Evolutionary conservation across 345 rosid species (phyloP).

Genomic region (Microthlaspi erraticum): DNA sequence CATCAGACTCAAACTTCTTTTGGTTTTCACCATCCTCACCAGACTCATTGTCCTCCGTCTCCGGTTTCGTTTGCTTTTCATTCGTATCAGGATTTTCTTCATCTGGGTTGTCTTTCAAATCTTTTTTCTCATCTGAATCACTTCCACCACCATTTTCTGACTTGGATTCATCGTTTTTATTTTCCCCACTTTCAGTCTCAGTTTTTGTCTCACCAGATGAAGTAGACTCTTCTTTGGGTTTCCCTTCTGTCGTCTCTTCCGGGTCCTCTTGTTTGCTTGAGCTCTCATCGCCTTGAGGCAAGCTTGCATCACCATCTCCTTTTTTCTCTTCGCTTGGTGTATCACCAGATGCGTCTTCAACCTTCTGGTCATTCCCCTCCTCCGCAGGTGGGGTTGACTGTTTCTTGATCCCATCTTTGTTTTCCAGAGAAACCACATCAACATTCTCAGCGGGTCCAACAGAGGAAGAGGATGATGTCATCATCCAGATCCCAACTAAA

Average conservation of each 20-base stretch:
- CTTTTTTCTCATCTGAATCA: slow-evolving; percentile 51
- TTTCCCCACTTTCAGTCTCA: slow-evolving; percentile 44
- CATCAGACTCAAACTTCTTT: slow-evolving; percentile 48
- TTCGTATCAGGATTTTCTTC: slow-evolving; percentile 48
- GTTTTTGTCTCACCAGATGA: slow-evolving; percentile 43
- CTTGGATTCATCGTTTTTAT: slow-evolving; percentile 45
- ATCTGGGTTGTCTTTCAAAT: slow-evolving; percentile 49
- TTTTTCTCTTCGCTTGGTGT: slow-evolving; percentile 67
- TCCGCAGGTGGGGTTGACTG: slow-evolving; percentile 43
- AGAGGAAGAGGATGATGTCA: slow-evolving; percentile 86
- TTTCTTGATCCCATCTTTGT: slow-evolving; percentile 60
- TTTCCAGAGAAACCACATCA: slow-evolving; percentile 62
- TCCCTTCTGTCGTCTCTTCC: slow-evolving; percentile 53
- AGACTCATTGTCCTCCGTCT: slow-evolving; percentile 48
- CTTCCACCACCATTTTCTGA: slow-evolving; percentile 48
- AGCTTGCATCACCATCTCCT: slow-evolving; percentile 50
- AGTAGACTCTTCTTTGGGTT: slow-evolving; percentile 49
- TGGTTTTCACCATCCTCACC: slow-evolving; percentile 50
- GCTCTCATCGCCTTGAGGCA: slow-evolving; percentile 43
- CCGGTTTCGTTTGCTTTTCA: slow-evolving; percentile 55
- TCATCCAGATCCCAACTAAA: slow-evolving; percentile 96
- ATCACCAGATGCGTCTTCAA: slow-evolving; percentile 69
- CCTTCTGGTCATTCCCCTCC: slow-evolving; percentile 50
- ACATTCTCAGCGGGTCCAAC: slow-evolving; percentile 64
- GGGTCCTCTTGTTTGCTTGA: slow-evolving; percentile 46